Evolutionary conservation across 371 early-diverging fungal genomes (phyloP).

Genomic region (Homolaphlyctis polyrhiza): DNA sequence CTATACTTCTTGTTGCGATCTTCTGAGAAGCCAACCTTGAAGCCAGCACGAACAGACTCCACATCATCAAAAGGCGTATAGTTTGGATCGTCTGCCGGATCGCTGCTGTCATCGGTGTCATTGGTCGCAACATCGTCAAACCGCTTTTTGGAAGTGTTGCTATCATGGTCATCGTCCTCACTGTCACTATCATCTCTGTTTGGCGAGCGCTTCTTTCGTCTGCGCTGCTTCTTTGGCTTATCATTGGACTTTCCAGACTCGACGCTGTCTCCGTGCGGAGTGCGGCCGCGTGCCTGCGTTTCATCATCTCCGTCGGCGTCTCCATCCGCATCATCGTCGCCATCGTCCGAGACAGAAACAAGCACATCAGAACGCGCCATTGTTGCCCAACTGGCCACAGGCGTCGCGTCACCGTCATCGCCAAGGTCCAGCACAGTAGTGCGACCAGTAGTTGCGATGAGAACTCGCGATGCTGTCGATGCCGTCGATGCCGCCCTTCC

Average conservation of each 20-base stretch:
- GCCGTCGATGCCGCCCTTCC: no score
- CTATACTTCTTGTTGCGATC: constrained; percentile 86
- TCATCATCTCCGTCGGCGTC: constrained; percentile 7
- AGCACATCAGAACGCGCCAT: background rate
- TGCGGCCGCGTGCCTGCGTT: no score
- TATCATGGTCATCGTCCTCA: background rate
- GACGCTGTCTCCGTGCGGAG: no score
- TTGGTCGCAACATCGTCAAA: background rate
- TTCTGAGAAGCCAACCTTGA: constrained; percentile 70
- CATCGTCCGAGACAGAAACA: constrained; percentile 3
- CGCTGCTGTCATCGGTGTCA: background rate
- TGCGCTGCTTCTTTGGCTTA: background rate
- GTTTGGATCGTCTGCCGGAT: background rate
- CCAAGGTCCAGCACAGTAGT: constrained; percentile 5
- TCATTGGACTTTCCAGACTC: no score
- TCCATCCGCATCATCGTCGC: constrained; percentile 16
- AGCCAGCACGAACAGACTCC: constrained; percentile 25
- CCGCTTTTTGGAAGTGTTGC: background rate
- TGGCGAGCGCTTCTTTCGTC: constrained; percentile 6
- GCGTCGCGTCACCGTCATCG: constrained; percentile 10
- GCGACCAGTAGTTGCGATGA: no score
- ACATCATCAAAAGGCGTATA: constrained; percentile 1
- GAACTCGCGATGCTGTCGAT: no score
- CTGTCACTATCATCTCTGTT: background rate
- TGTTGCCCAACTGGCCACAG: constrained; percentile 2